Conservation (phyloP, 1,284 basidiomycete genomes). For the Sporisorium graminicola region DNA sequence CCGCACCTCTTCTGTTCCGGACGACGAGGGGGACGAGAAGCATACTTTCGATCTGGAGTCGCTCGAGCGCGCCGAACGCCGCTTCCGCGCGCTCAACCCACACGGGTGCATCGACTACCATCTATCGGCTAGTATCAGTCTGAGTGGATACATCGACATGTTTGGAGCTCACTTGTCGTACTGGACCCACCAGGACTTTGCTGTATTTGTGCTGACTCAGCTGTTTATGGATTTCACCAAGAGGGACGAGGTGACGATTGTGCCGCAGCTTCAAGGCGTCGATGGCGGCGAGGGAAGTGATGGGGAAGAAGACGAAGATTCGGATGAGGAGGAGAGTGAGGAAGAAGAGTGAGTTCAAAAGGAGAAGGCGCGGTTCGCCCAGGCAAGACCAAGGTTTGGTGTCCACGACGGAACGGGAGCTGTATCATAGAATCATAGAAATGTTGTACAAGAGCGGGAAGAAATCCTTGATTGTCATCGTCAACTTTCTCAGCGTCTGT, state of each 20-base stretch:
- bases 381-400: neutral
- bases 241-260: slow-evolving; percentile 30
- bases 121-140: slow-evolving; percentile 34
- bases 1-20: slow-evolving; percentile 3
- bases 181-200: slow-evolving; percentile 61
- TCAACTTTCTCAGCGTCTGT: neutral
- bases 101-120: slow-evolving; percentile 66
- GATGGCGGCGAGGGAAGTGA: slow-evolving; percentile 28
- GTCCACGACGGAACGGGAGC: neutral
- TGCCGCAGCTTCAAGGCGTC: slow-evolving; percentile 30
- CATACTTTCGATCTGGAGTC: slow-evolving; percentile 30
- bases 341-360: slow-evolving; percentile 1
- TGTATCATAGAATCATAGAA: neutral
- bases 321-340: slow-evolving; percentile 11
- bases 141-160: slow-evolving; percentile 60
- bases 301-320: slow-evolving; percentile 58
- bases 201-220: slow-evolving; percentile 62
- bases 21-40: slow-evolving; percentile 17
- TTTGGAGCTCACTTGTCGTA: slow-evolving; percentile 62
- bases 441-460: slow-evolving; percentile 16
- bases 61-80: slow-evolving; percentile 42
- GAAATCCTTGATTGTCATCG: neutral
- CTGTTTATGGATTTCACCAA: slow-evolving; percentile 52
- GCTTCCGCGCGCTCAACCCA: slow-evolving; percentile 65
- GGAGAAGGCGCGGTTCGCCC: neutral